Base-by-base conservation (phyloP, 164 flowering plant genomes). In the Vitis rupestris region DNA sequence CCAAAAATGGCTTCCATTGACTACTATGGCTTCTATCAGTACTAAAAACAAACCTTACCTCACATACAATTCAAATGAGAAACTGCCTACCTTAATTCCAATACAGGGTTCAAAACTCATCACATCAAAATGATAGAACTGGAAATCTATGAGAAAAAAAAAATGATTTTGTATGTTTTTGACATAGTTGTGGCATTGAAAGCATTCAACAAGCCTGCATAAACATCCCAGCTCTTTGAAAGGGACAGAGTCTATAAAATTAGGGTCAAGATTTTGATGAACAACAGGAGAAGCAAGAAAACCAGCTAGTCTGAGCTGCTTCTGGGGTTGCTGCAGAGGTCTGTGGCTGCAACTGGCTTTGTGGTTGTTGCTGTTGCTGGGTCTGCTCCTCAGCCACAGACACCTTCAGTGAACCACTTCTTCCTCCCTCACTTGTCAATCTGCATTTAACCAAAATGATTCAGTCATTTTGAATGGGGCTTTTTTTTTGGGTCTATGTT, bases 251-350 rank as follows among this genome's bases (percentile, higher is more conserved):
- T 6, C 44, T 37, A 37, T 37, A 37, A 37, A 37, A 37, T 37
- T 0, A 6, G 44, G 44, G 44, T 37, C 44, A 37, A 6, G 5
- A 37, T 6, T 80, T 74, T 23, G 61, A 72, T 29, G 76, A 72
- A 70, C 86, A 82, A 66, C 84, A 82, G 14, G 81, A 72, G 63
- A 81, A 79, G 76, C 87, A 84, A 53, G 85, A 64, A 61, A 81
- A 77, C 84, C 87, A 83, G 59, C 68, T 78, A 10, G 52, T 9
- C n/a, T 10, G 48, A 27, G 12, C 66, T 52, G 69, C 53, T 10
- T 27, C 15, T 53, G 10, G 49, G 15, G 44, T 23, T 27, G 59
- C 57, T 59, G 68, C 61, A 8, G 79, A 75, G 1, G 74, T 63
- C 29, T 59, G 60, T 15, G 76, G 68, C 62, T 56, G 66, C 11